Percentiles rank a stretch among this genome's conserved stretches.
Evolutionary conservation across 2,329 filamentous ascomycete species (phyloP).

Genomic region (Fusarium phyllophilum): DNA sequence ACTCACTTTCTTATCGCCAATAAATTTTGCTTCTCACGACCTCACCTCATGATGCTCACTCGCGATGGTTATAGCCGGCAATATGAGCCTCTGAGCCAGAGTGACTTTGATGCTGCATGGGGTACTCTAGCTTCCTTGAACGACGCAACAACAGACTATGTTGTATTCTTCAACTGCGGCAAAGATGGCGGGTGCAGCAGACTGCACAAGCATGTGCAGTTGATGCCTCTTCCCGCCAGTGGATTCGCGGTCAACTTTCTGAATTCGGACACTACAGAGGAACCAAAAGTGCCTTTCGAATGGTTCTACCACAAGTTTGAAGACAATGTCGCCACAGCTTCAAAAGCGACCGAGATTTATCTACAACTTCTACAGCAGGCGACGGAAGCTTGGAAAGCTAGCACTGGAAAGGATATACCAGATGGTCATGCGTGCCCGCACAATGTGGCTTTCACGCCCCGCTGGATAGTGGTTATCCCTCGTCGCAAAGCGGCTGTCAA

Average conservation of each 20-base stretch:
- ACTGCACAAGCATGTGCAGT: background rate
- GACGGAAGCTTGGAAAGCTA: background rate
- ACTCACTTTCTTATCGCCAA: background rate
- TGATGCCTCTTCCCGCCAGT: background rate
- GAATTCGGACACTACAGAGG: background rate
- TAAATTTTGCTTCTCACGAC: slow-evolving; percentile 7
- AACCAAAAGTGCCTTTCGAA: background rate
- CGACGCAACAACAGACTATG: background rate
- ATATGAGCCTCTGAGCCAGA: background rate
- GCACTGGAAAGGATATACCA: background rate
- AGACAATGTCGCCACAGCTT: rapidly evolving
- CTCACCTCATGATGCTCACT: slow-evolving; percentile 9
- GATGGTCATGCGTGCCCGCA: background rate
- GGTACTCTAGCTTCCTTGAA: background rate
- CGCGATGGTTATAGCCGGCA: background rate
- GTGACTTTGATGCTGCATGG: background rate
- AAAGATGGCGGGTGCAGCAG: background rate
- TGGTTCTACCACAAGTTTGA: background rate
- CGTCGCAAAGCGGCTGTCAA: background rate
- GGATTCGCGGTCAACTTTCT: background rate
- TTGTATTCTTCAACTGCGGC: background rate
- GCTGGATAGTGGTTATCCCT: background rate
- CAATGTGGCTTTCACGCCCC: slow-evolving; percentile 1
- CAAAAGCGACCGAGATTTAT: background rate
- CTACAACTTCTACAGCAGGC: background rate